Base-by-base conservation (phyloP, 1,284 basidiomycete genomes). In the Sphagnurus paluster region DNA sequence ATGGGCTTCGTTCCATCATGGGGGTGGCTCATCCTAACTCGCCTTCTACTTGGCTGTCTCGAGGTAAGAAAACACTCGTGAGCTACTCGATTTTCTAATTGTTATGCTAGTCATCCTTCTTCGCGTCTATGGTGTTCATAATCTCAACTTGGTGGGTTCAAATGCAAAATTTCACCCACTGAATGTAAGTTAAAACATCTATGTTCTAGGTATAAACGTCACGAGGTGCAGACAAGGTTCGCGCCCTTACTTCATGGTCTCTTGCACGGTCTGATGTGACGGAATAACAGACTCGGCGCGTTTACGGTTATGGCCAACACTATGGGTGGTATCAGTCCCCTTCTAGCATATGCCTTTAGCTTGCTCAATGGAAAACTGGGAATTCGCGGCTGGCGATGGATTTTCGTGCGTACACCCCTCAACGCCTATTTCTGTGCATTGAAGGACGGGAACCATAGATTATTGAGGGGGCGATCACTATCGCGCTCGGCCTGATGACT, bases 161-260 rank as follows among this genome's bases (percentile, higher is more conserved):
- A n/a, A 3, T 16, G 29, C 13, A 36, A 32, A n/a, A 16, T 16
- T 16, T 4, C 30, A 32, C 16, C 17, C 34, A 29, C 39, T 14
- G 33, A 33, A 35, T 7, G 29, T 36, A 42, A 33, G n/a, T n/a
- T n/a, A n/a, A n/a, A n/a, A n/a, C n/a, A 28, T 8, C 19, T n/a
- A 42, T 43, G 16, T 24, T 35, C 42, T 41, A 71, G 69, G 69
- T 74, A 74, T 54, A 71, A 65, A 34, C 69, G 72, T 13, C 68
- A 73, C 51, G 71, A 73, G 60, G 70, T 72, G n/a, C 69, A 74
- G 50, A 69, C 64, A 52, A 62, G 71, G 70, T 72, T 53, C n/a
- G 52, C n/a, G n/a, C n/a, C 25, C 37, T n/a, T 24, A 38, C 21
- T 26, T 28, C 16, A 41, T 28, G 13, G 20, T 24, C 6, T 30